These are phyloP conservation scores for Malbranchea cinnamomea DNA, from an alignment of 2,329 filamentous ascomycete genomes.

Conservation along the genomic window DNA sequence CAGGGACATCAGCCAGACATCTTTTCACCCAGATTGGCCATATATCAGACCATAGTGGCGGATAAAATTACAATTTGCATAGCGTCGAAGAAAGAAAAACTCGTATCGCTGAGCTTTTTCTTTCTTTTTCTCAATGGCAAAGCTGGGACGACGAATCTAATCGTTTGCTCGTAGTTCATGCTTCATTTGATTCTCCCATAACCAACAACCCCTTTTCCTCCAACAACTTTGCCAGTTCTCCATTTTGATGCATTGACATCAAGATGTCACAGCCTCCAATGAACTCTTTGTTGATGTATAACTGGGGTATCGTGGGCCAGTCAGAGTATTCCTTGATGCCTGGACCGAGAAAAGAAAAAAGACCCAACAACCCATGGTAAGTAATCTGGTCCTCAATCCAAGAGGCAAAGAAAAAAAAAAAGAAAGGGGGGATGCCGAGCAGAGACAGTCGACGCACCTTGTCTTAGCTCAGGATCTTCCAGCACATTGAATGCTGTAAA, in stretches of 20 bases:
- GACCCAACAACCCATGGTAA: too few relatives aligned
- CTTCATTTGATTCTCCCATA: constrained; percentile 38
- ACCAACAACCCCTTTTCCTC: constrained; percentile 84
- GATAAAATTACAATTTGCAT: too few relatives aligned
- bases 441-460: too few relatives aligned
- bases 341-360: constrained; percentile 22
- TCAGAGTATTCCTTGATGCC: constrained; percentile 99
- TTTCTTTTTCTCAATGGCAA: constrained; percentile 1
- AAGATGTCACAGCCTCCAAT: constrained; percentile 95
- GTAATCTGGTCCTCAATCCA: too few relatives aligned
- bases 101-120: too few relatives aligned
- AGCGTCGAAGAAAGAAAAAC: too few relatives aligned
- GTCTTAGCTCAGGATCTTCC: constrained; percentile 73
- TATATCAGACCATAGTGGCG: too few relatives aligned
- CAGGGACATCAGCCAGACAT: too few relatives aligned
- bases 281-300: constrained; percentile 93
- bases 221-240: constrained; percentile 77
- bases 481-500: constrained; percentile 98
- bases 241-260: constrained; percentile 93
- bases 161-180: constrained; percentile 4
- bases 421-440: too few relatives aligned
- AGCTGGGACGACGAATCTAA: background rate
- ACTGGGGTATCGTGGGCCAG: constrained; percentile 95
- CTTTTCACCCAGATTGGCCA: too few relatives aligned
- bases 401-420: too few relatives aligned